Percentiles rank a stretch among this genome's conserved stretches.
Conservation (phyloP, 306 rosid genomes). For the Trifolium fragiferum region DNA sequence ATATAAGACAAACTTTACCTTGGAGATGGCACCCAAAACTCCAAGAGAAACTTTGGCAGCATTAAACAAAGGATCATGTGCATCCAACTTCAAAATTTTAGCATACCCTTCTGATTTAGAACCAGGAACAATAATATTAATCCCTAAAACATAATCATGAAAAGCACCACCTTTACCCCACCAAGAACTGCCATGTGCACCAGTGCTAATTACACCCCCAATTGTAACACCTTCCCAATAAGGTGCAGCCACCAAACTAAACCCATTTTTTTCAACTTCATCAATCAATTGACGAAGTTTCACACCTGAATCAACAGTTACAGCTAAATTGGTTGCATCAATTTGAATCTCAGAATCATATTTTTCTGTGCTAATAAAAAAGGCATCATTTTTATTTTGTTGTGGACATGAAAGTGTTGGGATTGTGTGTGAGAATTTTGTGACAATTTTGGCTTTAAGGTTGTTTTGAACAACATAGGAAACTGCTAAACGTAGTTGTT, state of each 20-base stretch:
- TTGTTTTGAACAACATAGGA: conserved; percentile 54
- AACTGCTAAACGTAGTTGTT: conserved; percentile 59
- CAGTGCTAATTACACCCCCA: conserved; percentile 49
- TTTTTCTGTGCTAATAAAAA: conserved; percentile 44
- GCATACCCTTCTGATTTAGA: conserved; percentile 64
- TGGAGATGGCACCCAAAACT: conserved; percentile 72
- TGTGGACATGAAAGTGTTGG: conserved; percentile 68
- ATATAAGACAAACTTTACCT: conserved; percentile 50
- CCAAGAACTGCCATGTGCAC: conserved; percentile 58
- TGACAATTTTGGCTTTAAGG: conserved; percentile 62
- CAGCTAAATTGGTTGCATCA: conserved; percentile 9
- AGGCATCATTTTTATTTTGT: neutral
- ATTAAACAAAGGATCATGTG: conserved; percentile 48
- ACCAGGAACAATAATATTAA: conserved; percentile 62
- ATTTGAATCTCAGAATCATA: conserved; percentile 36
- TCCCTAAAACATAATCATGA: conserved; percentile 68
- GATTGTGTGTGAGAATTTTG: conserved; percentile 70
- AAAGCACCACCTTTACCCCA: conserved; percentile 82
- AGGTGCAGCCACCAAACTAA: conserved; percentile 49
- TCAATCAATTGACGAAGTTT: conserved; percentile 46
- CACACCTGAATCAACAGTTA: conserved; percentile 46
- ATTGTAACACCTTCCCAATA: conserved; percentile 55
- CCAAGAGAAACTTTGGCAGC: conserved; percentile 78
- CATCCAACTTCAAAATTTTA: conserved; percentile 52
- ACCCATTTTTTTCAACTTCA: conserved; percentile 40